Base-by-base conservation (phyloP, 1,284 basidiomycete genomes). In the Austroboletus rostrupii region DNA sequence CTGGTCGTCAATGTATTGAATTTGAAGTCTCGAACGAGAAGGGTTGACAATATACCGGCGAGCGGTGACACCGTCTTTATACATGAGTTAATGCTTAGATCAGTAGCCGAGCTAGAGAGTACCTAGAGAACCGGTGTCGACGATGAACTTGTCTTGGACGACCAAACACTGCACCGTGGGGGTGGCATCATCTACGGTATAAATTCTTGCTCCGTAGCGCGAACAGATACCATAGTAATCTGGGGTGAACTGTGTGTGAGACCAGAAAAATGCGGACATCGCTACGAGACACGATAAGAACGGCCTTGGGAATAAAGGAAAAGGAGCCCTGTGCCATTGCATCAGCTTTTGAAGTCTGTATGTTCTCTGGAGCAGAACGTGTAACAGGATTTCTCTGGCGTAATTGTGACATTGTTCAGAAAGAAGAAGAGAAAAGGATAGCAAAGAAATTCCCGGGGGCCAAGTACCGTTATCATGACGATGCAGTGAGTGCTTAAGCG, bases 201-300 rank as follows among this genome's bases (percentile, higher is more conserved):
- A 85, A 44, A 87, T 74, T 36, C 70, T 69, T 39, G 70, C 56
- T 21, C 72, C 72, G 20, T 75, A 68, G 43, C 60, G 70, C 21
- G 84, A 80, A 62, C 85, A 88, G 13, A 88, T 57, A 3, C 78
- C 81, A 58, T 85, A 87, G 1, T 69, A 57, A 13, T 64, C 20
- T 16, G 39, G 26, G 23, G 50, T 28, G 23, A 16, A 14, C n/a
- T 23, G 41, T 21, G n/a, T 13, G 33, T 48, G 48, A 28, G 48
- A 14, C 48, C 58, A 62, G 29, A 61, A 38, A 19, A 61, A 36
- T 28, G 32, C 44, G 32, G 40, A 56, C 19, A 38, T n/a, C 19
- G 21, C n/a, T 48, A 45, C 59, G 43, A 14, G 45, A 52, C 20
- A 45, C 42, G 12, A 54, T 12, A 40, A 61, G 16, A 37, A 43